These are phyloP conservation scores for Brassica balearica DNA, from an alignment of 441 rosid species.

Conservation along the genomic window DNA sequence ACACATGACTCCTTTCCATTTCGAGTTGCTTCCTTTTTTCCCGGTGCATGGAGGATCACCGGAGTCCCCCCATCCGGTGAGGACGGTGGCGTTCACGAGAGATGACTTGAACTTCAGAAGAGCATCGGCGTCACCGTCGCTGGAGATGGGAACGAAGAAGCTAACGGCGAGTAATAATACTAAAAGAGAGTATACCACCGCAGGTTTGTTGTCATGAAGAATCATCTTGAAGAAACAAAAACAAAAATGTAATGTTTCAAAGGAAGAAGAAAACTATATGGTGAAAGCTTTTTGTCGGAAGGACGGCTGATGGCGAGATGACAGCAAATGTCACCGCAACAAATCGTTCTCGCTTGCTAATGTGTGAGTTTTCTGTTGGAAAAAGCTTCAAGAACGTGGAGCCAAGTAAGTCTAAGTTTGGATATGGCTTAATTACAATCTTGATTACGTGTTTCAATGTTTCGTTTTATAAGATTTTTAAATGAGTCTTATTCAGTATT, in stretches of 20 bases:
- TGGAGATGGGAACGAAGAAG: background rate
- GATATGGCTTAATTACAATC: constrained; percentile 1
- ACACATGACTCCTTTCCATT: constrained; percentile 73
- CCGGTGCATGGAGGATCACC: constrained; percentile 50
- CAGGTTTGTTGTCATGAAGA: constrained; percentile 1
- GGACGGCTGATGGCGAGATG: constrained; percentile 37
- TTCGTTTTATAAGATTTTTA: background rate
- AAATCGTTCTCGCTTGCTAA: constrained; percentile 36
- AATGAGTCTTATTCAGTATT: background rate
- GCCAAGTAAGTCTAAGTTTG: constrained; percentile 26
- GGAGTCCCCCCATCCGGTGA: constrained; percentile 62
- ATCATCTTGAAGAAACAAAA: constrained; percentile 24
- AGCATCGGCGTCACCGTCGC: constrained; percentile 47
- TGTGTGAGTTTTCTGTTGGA: constrained; percentile 14
- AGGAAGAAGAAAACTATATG: constrained; percentile 15
- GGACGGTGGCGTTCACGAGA: constrained; percentile 40
- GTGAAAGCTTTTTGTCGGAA: constrained; percentile 27
- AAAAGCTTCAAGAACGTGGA: constrained; percentile 38
- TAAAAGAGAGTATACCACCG: constrained; percentile 13
- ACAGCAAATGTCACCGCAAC: constrained; percentile 41
- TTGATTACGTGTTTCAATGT: constrained; percentile 3
- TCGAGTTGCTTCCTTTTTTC: constrained; percentile 24
- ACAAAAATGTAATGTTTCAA: constrained; percentile 21
- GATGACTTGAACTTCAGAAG: constrained; percentile 63
- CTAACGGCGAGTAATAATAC: background rate